phyloP scores from a whole-genome alignment of 257 asterid genomes.

The Penstemon davidsonii region DNA sequence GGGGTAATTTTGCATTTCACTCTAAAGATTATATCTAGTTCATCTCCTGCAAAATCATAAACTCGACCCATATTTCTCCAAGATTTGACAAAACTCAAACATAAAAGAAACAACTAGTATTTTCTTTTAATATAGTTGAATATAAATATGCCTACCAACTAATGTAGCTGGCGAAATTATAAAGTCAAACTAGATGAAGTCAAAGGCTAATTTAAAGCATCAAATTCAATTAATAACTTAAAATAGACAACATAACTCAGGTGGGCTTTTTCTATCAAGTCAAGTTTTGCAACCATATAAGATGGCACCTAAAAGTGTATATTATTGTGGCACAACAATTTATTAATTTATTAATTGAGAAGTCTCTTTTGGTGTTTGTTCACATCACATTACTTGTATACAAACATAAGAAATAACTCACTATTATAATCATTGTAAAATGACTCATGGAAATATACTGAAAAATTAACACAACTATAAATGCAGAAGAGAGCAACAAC shows the following conservation, averaged over 20 bases:
- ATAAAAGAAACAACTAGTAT: background rate
- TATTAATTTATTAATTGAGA: background rate
- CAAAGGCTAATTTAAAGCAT: conserved; percentile 20
- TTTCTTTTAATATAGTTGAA: conserved; percentile 7
- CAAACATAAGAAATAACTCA: background rate
- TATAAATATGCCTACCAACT: conserved; percentile 13
- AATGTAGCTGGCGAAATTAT: conserved; percentile 7
- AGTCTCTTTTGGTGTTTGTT: conserved; percentile 8
- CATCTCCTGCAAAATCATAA: background rate
- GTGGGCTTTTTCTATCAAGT: conserved; percentile 35
- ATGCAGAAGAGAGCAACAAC: conserved; percentile 23
- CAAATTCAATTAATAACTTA: conserved; percentile 14
- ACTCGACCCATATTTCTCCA: background rate
- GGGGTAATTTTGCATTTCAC: background rate
- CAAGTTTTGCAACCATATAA: conserved; percentile 26
- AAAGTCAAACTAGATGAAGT: conserved; percentile 24
- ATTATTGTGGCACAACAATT: conserved; percentile 9
- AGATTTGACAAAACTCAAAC: background rate
- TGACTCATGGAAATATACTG: conserved; percentile 17
- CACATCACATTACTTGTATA: conserved; percentile 20
- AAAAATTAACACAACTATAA: conserved; percentile 8
- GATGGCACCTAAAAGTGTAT: conserved; percentile 25
- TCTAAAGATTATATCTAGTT: conserved; percentile 3
- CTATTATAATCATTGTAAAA: conserved; percentile 17
- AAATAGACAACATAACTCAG: conserved; percentile 20